Conservation (phyloP, 768 basidiomycete species). For the Paxillus ammoniavirescens region DNA sequence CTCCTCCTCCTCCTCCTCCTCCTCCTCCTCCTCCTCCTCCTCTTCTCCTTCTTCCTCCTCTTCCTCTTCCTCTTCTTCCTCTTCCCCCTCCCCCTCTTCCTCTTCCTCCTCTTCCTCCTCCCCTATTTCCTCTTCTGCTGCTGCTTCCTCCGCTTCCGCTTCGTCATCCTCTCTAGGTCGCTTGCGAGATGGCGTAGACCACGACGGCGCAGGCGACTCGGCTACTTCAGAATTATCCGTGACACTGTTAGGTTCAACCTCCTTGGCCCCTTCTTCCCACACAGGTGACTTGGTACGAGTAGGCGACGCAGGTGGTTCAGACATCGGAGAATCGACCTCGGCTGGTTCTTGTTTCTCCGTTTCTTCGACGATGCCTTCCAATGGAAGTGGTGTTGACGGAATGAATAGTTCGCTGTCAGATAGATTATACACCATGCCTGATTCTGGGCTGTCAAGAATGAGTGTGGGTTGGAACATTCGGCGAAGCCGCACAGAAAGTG, state of each 20-base stretch:
- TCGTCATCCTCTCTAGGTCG: conserved; percentile 9
- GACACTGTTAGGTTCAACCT: conserved; percentile 18
- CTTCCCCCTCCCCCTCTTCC: conserved; percentile 11
- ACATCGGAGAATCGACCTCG: conserved; percentile 32
- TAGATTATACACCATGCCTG: conserved; percentile 40
- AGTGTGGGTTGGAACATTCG: conserved; percentile 7
- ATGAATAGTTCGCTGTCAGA: conserved; percentile 30
- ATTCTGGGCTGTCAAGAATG: conserved; percentile 34
- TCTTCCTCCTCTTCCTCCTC: not conserved
- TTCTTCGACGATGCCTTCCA: conserved; percentile 9
- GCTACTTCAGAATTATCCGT: conserved; percentile 10
- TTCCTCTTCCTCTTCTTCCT: conserved; percentile 16
- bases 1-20: not conserved
- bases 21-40: conserved; percentile 9
- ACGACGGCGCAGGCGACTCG: conserved; percentile 12
- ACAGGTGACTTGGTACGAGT: conserved; percentile 20
- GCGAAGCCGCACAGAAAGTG: not conserved
- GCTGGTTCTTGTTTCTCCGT: conserved; percentile 10
- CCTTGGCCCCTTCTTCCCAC: conserved; percentile 25
- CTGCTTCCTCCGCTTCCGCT: conserved; percentile 5
- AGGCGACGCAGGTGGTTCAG: conserved; percentile 32
- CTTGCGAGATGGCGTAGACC: conserved; percentile 15
- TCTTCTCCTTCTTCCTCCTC: conserved; percentile 13
- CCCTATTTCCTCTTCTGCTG: conserved; percentile 8
- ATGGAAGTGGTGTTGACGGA: conserved; percentile 11